phyloP scores from a whole-genome alignment of 306 rosid species.

The Fragaria iinumae region DNA sequence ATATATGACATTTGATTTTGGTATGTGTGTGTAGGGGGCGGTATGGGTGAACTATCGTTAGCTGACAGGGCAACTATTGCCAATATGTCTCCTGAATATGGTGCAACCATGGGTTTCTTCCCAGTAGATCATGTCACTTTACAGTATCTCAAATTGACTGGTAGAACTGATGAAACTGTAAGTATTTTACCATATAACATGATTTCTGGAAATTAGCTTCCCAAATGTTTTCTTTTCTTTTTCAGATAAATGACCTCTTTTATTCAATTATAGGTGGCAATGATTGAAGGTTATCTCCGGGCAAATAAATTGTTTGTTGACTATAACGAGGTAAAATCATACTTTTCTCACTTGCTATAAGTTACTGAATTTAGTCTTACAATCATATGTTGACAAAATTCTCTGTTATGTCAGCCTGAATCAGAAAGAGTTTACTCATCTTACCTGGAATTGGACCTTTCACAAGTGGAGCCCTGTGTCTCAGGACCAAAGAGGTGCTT shows the following conservation, averaged over 20 bases:
- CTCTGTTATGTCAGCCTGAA: constrained; percentile 61
- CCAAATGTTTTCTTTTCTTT: not conserved
- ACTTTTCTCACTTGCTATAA: constrained; percentile 3
- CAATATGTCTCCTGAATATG: constrained; percentile 98
- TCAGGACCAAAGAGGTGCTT: constrained; percentile 95
- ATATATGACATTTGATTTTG: constrained; percentile 19
- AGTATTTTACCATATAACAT: constrained; percentile 25
- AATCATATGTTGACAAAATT: constrained; percentile 31
- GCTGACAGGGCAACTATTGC: constrained; percentile 99
- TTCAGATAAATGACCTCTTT: constrained; percentile 11
- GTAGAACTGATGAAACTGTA: constrained; percentile 92
- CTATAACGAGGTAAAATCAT: constrained; percentile 65
- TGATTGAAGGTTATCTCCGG: constrained; percentile 93
- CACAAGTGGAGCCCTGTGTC: constrained; percentile 77
- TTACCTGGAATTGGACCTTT: constrained; percentile 76
- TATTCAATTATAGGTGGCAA: constrained; percentile 58
- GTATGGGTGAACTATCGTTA: constrained; percentile 83
- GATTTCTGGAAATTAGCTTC: constrained; percentile 13
- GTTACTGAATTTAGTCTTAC: no score
- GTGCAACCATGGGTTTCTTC: constrained; percentile 99
- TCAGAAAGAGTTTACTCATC: constrained; percentile 91
- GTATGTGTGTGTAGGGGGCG: constrained; percentile 64
- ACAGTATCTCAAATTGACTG: constrained; percentile 90
- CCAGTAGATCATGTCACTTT: constrained; percentile 94
- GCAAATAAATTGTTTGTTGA: constrained; percentile 92